Conservation (phyloP, 2,329 filamentous ascomycete genomes). For the Graphiopsis chlorocephala region DNA sequence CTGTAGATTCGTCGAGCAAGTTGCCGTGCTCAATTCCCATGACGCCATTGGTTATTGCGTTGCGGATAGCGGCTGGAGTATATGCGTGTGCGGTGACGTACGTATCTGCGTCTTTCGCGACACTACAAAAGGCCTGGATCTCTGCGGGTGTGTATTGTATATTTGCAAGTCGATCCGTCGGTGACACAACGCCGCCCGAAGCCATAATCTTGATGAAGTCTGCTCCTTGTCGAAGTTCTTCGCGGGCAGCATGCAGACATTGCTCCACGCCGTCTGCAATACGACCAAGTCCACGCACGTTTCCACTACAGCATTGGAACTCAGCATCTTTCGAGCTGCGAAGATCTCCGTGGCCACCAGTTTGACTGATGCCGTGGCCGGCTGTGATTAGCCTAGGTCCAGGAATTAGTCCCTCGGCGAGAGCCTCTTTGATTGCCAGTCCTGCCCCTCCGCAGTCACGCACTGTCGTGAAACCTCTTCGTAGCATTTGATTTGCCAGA, state of each 20-base stretch:
- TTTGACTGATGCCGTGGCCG: slow-evolving; percentile 55
- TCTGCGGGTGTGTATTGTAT: slow-evolving; percentile 58
- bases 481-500: slow-evolving; percentile 50
- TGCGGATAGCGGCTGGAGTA: slow-evolving; percentile 53
- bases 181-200: slow-evolving; percentile 56
- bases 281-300: slow-evolving; percentile 41
- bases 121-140: slow-evolving; percentile 53
- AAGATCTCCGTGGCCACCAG: slow-evolving; percentile 57
- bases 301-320: slow-evolving; percentile 49
- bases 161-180: slow-evolving; percentile 53
- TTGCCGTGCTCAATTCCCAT: slow-evolving; percentile 60
- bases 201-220: slow-evolving; percentile 64
- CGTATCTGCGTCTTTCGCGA: slow-evolving; percentile 49
- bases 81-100: slow-evolving; percentile 60
- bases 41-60: slow-evolving; percentile 55
- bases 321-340: slow-evolving; percentile 47
- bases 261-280: slow-evolving; percentile 56
- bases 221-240: slow-evolving; percentile 55
- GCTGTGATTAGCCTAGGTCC: slow-evolving; percentile 58
- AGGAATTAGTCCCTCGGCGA: slow-evolving; percentile 54
- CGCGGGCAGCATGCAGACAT: slow-evolving; percentile 52
- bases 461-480: slow-evolving; percentile 57
- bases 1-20: slow-evolving; percentile 57
- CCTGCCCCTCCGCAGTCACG: slow-evolving; percentile 59
- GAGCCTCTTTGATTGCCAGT: slow-evolving; percentile 55